phyloP scores from a whole-genome alignment of 1,284 basidiomycete species.

The Boletus mariae region DNA sequence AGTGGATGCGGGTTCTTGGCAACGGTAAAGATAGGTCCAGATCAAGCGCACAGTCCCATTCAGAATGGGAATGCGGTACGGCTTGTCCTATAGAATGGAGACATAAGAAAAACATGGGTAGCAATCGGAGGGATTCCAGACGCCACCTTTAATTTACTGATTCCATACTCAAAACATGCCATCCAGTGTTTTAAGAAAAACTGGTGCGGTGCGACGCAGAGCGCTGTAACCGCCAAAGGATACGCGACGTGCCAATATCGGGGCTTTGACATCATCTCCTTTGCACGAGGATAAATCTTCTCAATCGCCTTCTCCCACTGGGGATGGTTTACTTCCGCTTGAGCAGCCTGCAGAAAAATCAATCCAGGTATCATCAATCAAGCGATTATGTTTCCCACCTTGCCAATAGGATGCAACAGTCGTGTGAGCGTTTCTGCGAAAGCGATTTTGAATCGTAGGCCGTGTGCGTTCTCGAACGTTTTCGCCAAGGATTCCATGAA shows the following conservation, averaged over 20 bases:
- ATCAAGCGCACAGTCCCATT: slow-evolving; percentile 83
- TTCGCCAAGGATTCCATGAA: slow-evolving; percentile 83
- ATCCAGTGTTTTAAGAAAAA: slow-evolving; percentile 85
- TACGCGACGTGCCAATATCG: slow-evolving; percentile 90
- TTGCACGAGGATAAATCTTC: slow-evolving; percentile 79
- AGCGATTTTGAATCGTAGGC: slow-evolving; percentile 77
- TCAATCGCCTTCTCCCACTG: slow-evolving; percentile 92
- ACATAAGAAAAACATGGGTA: neutral
- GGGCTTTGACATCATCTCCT: slow-evolving; percentile 85
- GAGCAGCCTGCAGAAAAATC: slow-evolving; percentile 63
- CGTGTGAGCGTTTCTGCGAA: slow-evolving; percentile 84
- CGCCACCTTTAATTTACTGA: slow-evolving; percentile 76
- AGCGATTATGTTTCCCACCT: slow-evolving; percentile 44
- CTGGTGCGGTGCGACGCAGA: slow-evolving; percentile 86
- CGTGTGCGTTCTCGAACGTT: slow-evolving; percentile 83
- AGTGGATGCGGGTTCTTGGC: slow-evolving; percentile 80
- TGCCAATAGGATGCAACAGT: slow-evolving; percentile 85
- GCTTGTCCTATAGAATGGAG: slow-evolving; percentile 62
- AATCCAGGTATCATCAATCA: slow-evolving; percentile 3
- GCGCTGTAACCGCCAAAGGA: slow-evolving; percentile 77
- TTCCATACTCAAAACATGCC: slow-evolving; percentile 63
- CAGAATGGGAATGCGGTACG: slow-evolving; percentile 68
- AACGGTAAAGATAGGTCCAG: slow-evolving; percentile 95
- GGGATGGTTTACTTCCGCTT: slow-evolving; percentile 95
- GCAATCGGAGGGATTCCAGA: neutral